A percentile compares a stretch with the other conserved stretches of the same genome.
Evolutionary conservation across 495 filamentous ascomycete genomes (phyloP).

Genomic region (Hypoxylon crocopeplum): DNA sequence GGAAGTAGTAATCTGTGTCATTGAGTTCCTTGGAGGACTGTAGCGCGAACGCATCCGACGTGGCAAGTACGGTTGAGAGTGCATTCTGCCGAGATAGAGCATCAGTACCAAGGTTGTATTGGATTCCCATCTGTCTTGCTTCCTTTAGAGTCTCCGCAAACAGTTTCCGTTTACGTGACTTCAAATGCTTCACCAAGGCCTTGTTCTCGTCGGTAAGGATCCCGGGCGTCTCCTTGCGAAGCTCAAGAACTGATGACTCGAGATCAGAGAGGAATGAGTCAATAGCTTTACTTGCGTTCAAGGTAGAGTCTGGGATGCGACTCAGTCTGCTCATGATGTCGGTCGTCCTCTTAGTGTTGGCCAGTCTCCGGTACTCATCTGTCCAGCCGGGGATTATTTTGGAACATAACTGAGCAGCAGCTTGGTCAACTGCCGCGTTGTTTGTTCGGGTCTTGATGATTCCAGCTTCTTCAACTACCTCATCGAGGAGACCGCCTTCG

Average conservation of each 20-base stretch:
- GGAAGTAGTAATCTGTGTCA: slow-evolving; percentile 65
- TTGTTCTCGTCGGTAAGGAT: slow-evolving; percentile 83
- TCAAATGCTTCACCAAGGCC: slow-evolving; percentile 80
- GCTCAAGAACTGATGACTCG: slow-evolving; percentile 68
- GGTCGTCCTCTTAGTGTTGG: slow-evolving; percentile 68
- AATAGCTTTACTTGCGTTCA: slow-evolving; percentile 67
- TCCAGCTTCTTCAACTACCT: slow-evolving; percentile 22
- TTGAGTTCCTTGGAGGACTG: slow-evolving; percentile 12
- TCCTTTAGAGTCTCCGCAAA: slow-evolving; percentile 85
- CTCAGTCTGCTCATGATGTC: slow-evolving; percentile 56
- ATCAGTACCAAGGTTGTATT: slow-evolving; percentile 74
- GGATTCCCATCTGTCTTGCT: slow-evolving; percentile 86
- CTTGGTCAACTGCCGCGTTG: slow-evolving; percentile 43
- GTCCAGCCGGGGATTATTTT: slow-evolving; percentile 60
- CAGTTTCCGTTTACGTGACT: slow-evolving; percentile 86
- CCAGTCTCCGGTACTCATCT: slow-evolving; percentile 69
- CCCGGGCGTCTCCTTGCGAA: slow-evolving; percentile 81
- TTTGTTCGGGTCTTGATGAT: slow-evolving; percentile 29
- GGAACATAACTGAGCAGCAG: slow-evolving; percentile 60
- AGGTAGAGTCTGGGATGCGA: slow-evolving; percentile 54
- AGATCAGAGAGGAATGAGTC: slow-evolving; percentile 71
- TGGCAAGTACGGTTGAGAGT: slow-evolving; percentile 69
- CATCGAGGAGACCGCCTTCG: slow-evolving; percentile 69
- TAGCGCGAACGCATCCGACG: slow-evolving; percentile 58
- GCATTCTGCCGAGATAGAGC: slow-evolving; percentile 74